These are phyloP conservation scores for Schizosaccharomyces osmophilus DNA, from an alignment of 805 yeast genomes.

Conservation along the genomic window DNA sequence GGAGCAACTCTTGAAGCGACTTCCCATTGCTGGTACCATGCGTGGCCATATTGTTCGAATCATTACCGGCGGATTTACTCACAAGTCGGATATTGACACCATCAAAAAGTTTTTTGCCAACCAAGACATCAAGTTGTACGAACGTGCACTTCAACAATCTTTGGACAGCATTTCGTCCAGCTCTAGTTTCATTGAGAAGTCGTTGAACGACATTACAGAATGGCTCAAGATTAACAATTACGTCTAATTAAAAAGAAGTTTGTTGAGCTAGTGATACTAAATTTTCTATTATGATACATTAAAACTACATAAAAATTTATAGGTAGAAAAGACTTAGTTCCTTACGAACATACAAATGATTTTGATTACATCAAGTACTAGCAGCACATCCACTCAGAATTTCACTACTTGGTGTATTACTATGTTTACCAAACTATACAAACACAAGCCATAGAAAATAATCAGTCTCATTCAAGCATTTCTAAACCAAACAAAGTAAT, in stretches of 20 bases:
- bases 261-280: not conserved
- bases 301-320: no score
- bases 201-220: conserved; percentile 8
- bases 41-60: conserved; percentile 48
- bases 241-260: not conserved
- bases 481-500: not conserved
- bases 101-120: conserved; percentile 22
- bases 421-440: no score
- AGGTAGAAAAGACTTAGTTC: no score
- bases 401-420: no score
- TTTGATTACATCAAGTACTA: no score
- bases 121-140: conserved; percentile 30
- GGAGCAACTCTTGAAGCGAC: conserved; percentile 36
- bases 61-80: conserved; percentile 37
- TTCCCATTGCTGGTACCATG: conserved; percentile 67
- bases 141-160: conserved; percentile 31
- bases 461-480: not conserved
- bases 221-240: conserved; percentile 9
- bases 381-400: no score
- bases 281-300: no score
- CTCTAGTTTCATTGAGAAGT: conserved; percentile 26
- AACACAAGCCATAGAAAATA: no score
- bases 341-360: no score
- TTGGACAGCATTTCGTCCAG: conserved; percentile 30
- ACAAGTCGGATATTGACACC: conserved; percentile 19